phyloP scores from a whole-genome alignment of 306 rosid genomes.

The Vicia sativa region DNA sequence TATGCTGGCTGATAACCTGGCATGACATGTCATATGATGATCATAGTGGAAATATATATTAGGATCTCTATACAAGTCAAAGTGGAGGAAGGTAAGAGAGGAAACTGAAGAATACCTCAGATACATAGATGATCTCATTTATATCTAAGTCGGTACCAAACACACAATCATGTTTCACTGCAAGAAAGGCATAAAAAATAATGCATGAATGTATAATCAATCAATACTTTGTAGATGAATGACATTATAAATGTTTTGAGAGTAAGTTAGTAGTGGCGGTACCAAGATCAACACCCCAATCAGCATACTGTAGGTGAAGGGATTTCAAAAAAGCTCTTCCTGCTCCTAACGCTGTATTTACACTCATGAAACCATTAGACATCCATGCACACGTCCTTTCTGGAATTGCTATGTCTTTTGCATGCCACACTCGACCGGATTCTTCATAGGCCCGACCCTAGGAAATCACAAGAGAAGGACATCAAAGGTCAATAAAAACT shows the following conservation, averaged over 20 bases:
- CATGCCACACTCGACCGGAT: constrained; percentile 72
- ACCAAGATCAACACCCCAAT: constrained; percentile 98
- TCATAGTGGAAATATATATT: constrained; percentile 19
- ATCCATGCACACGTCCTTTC: constrained; percentile 89
- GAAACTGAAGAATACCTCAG: constrained; percentile 57
- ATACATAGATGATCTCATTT: constrained; percentile 70
- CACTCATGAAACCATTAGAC: constrained; percentile 92
- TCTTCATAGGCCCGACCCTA: constrained; percentile 75
- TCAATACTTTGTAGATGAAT: no score
- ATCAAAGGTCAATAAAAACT: constrained; percentile 32
- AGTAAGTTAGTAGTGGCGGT: constrained; percentile 36
- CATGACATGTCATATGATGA: constrained; percentile 20
- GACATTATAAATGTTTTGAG: constrained; percentile 17
- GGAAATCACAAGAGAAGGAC: constrained; percentile 26
- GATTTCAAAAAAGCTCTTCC: constrained; percentile 89
- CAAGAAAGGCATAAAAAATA: no score
- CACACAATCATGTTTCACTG: constrained; percentile 96
- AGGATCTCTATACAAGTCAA: neutral
- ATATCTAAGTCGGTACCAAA: constrained; percentile 93
- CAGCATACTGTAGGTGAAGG: constrained; percentile 79
- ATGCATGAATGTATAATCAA: no score
- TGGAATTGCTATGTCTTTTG: constrained; percentile 75
- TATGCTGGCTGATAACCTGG: constrained; percentile 71
- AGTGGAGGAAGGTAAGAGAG: neutral
- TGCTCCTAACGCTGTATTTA: constrained; percentile 74